Base-by-base conservation (phyloP, 139 green algal species). In the Micromonas commoda region DNA sequence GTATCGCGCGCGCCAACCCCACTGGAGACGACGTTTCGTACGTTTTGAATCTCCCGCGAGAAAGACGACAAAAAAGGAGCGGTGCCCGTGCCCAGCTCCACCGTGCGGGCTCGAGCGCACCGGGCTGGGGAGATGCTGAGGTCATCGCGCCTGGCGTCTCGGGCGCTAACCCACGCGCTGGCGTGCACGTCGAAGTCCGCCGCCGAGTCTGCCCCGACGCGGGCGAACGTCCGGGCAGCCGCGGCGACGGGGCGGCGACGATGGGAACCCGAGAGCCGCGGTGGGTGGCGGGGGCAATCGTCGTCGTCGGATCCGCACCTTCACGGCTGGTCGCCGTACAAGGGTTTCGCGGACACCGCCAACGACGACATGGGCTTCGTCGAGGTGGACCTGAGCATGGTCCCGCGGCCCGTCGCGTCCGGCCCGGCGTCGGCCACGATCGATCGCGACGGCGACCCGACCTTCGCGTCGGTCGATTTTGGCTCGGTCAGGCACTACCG, bases 401-500 rank as follows among this genome's bases (percentile, higher is more conserved):
- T 57, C 45, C 16, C 45, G n/a, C n/a, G n/a, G n/a, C n/a, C n/a
- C 45, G 9, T 23, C 45, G 45, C 45, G 45, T 16, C 45, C 9
- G 16, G 9, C 45, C 9, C 45, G 45, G 45, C 45, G 45, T 57
- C 45, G 45, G 9, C 9, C 16, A 23, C 9, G 45, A 57, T 9
- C 45, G 45, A 57, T n/a, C n/a, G n/a, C 45, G 45, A 57, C 45
- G 45, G 45, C 45, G 45, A 23, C 45, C 16, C 45, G 45, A 23
- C 9, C 45, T 23, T 9, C 45, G 16, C n/a, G n/a, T n/a, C n/a
- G n/a, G n/a, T 9, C 45, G 45, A 57, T 57, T 16, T 57, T 9
- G 16, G 9, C 45, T 23, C 9, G 45, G 45, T 57, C 9, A 9
- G 45, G 45, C 45, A 57, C 23, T 82, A 82, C 64, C 26, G 39